Base-by-base conservation (phyloP, 1,139 yeast species). In the Saccharomycopsis hybrid region DNA sequence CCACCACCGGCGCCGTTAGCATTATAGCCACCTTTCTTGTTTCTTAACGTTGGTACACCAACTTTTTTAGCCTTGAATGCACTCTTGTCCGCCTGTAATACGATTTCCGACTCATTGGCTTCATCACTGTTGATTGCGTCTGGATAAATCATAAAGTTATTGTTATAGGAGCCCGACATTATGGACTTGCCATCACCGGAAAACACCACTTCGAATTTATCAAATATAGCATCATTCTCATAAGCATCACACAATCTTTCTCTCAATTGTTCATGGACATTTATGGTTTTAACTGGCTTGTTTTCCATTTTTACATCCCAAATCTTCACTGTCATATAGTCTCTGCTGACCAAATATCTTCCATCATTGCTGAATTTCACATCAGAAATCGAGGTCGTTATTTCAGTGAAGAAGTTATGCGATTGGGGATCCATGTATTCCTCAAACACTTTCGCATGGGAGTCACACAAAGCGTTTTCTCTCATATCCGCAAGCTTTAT, bases 231-330 rank as follows among this genome's bases (percentile, higher is more conserved):
- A 70, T 94, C 98, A 66, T 90, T 90, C 67, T 94, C 99, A 70
- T 94, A 94, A 41, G 97, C 89, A 67, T 94, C 97, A 69, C 97
- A 92, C 62, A 94, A 74, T 64, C 94, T 77, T 62, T 89, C 96
- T 60, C 96, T 80, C 61, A 94, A 78, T 65, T 88, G 95, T 65
- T 94, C 98, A 67, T 94, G 98, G 58, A 94, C 92, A 66, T 87
- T 88, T 57, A 94, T 89, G n/a, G 97, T 90, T 67, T 88, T 88
- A 52, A 94, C 72, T 30, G 99, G 99, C 66, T 85, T 88, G 58
- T 82, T 83, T 67, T 92, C 97, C 98, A 92, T 94, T 57, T 89
- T 89, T 58, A 94, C 78, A 72, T 94, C 99, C 99, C 99, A 92
- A 60, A 94, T 85, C 69, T 92, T 94, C 46, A 92, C 96, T 8